A percentile compares a stretch with the other conserved stretches of the same genome.
Evolutionary conservation across 805 yeast genomes (phyloP).

Genomic region (Yamadazyma phyllophila): DNA sequence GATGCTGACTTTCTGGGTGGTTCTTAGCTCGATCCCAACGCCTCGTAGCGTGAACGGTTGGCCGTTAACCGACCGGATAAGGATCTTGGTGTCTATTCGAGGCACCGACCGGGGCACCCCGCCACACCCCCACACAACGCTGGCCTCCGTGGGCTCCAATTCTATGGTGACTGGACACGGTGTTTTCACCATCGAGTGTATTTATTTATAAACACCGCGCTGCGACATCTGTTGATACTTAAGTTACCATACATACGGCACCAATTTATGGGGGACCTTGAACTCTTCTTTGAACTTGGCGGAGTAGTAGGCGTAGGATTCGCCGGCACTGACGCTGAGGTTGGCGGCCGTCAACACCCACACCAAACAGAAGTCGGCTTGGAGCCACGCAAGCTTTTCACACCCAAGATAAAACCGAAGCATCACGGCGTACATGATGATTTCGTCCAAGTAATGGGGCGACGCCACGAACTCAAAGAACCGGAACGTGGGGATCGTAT

Average conservation of each 20-base stretch:
- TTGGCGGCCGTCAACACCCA: constrained; percentile 42
- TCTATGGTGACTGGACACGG: constrained; percentile 29
- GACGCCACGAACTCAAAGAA: constrained; percentile 51
- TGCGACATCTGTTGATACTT: too few relatives aligned
- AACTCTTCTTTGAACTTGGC: constrained; percentile 26
- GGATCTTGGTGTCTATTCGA: constrained; percentile 55
- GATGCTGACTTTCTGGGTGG: constrained; percentile 47
- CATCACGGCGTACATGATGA: constrained; percentile 49
- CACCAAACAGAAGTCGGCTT: constrained; percentile 21
- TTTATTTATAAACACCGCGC: too few relatives aligned
- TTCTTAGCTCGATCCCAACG: constrained; percentile 47
- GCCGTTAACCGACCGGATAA: constrained; percentile 51
- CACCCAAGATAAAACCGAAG: constrained; percentile 17
- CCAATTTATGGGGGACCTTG: constrained; percentile 28
- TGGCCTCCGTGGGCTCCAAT: constrained; percentile 50
- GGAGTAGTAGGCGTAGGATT: constrained; percentile 49
- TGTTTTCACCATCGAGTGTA: neutral
- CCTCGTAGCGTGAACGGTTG: constrained; percentile 46
- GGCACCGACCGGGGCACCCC: constrained; percentile 64
- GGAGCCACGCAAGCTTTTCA: constrained; percentile 18
- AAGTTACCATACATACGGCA: constrained; percentile 32
- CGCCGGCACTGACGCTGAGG: constrained; percentile 54
- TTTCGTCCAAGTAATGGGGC: constrained; percentile 72
- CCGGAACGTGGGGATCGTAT: constrained; percentile 52
- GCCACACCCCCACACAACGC: constrained; percentile 64